Conservation (phyloP, 2,329 filamentous ascomycete species). For the Aspergillus brunneoviolaceus region DNA sequence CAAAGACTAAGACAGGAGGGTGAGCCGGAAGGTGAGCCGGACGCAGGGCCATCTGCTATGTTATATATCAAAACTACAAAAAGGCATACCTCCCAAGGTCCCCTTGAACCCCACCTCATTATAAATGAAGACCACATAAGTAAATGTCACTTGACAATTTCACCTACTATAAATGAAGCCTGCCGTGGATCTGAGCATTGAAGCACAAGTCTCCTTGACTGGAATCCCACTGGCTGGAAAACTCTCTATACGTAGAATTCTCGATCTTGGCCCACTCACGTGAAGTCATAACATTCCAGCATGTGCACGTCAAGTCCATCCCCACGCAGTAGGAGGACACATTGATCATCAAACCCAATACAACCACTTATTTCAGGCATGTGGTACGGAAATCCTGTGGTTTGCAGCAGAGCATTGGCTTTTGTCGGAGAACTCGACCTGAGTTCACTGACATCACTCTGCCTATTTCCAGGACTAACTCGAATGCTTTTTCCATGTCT, state of each 20-base stretch:
- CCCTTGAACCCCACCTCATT: neutral
- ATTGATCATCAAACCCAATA: slow-evolving; percentile 88
- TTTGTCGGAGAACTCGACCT: slow-evolving; percentile 19
- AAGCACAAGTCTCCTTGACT: neutral
- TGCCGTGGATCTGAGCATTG: neutral
- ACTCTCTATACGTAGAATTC: neutral
- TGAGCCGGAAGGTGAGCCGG: neutral
- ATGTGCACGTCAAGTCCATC: slow-evolving; percentile 66
- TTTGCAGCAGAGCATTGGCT: neutral
- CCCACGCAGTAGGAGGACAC: slow-evolving; percentile 82
- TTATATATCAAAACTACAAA: neutral
- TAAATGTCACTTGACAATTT: too few species aligned
- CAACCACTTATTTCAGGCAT: slow-evolving; percentile 56
- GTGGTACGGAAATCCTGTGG: slow-evolving; percentile 37
- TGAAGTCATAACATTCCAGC: slow-evolving; percentile 85
- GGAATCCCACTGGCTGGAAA: neutral
- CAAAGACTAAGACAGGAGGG: neutral
- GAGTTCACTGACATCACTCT: slow-evolving; percentile 19
- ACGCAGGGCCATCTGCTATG: neutral
- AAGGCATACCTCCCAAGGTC: slow-evolving; percentile 1
- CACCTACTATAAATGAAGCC: too few species aligned
- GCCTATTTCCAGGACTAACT: slow-evolving; percentile 46
- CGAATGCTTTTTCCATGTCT: slow-evolving; percentile 55
- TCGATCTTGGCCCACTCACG: slow-evolving; percentile 41
- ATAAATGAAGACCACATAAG: too few species aligned